Percentiles rank a stretch among this genome's conserved stretches.
phyloP scores from a whole-genome alignment of 2,329 filamentous ascomycete species.

The Catunica adiposa region DNA sequence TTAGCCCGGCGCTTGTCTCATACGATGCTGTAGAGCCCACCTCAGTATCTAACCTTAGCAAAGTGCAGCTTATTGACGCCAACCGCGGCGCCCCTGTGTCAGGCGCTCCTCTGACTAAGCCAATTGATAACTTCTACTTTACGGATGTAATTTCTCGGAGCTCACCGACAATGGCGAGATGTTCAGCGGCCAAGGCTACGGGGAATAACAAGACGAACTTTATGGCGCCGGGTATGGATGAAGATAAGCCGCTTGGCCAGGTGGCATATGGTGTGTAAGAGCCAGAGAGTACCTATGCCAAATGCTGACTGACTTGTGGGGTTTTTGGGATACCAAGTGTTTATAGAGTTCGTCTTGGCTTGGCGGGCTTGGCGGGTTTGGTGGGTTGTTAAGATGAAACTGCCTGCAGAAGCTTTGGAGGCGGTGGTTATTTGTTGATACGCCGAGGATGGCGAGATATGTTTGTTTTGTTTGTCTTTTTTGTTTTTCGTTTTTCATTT shows the following conservation, averaged over 20 bases:
- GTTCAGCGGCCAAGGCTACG: slow-evolving; percentile 78
- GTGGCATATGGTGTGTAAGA: slow-evolving; percentile 39
- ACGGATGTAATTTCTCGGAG: slow-evolving; percentile 94
- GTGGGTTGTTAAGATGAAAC: too few relatives aligned
- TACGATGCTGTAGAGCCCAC: slow-evolving; percentile 86
- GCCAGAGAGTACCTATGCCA: background rate
- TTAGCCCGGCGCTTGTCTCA: slow-evolving; percentile 72
- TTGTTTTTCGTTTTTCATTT: slow-evolving; percentile 3
- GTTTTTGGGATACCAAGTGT: background rate
- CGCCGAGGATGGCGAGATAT: too few relatives aligned
- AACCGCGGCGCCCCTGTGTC: slow-evolving; percentile 74
- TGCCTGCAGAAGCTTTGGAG: background rate
- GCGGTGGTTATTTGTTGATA: too few relatives aligned
- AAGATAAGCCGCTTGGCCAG: slow-evolving; percentile 45
- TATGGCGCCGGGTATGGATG: slow-evolving; percentile 54
- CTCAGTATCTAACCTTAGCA: slow-evolving; percentile 59
- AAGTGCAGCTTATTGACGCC: slow-evolving; percentile 87
- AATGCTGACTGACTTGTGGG: background rate
- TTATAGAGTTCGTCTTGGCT: background rate
- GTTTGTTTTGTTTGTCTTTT: slow-evolving; percentile 3
- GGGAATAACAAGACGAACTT: slow-evolving; percentile 65
- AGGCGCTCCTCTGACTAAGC: slow-evolving; percentile 60
- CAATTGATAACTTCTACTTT: slow-evolving; percentile 94
- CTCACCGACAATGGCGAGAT: slow-evolving; percentile 96
- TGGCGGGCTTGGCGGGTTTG: too few relatives aligned